Percentiles rank a stretch among this genome's conserved stretches.
phyloP scores from a whole-genome alignment of 129 eudicot genomes.

The Pittosporum tobira region DNA sequence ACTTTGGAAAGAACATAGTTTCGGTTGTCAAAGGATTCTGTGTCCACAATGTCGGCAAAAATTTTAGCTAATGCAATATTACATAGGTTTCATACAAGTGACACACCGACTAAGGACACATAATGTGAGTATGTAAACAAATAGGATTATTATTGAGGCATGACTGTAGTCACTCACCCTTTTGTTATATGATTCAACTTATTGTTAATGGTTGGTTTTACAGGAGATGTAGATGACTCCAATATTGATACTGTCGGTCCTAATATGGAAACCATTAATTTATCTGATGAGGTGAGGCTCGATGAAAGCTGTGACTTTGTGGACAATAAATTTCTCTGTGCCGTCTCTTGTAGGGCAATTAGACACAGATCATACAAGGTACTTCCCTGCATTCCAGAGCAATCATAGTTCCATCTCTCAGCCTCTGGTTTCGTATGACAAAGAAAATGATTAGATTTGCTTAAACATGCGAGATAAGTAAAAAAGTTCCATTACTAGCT shows the following conservation, averaged over 20 bases:
- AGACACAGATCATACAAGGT: constrained; percentile 66
- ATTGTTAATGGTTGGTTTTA: not conserved
- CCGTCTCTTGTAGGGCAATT: constrained; percentile 18
- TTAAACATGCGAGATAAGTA: no score
- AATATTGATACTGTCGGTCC: constrained; percentile 21
- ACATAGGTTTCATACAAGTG: no score
- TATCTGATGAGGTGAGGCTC: constrained; percentile 19
- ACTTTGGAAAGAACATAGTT: not conserved
- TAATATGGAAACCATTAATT: constrained; percentile 32
- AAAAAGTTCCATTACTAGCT: no score
- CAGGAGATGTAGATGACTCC: constrained; percentile 26
- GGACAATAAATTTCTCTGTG: constrained; percentile 8
- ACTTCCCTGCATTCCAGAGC: no score
- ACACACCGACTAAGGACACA: not conserved
- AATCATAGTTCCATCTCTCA: no score
- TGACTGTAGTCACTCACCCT: not conserved
- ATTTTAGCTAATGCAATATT: no score
- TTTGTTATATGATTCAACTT: not conserved
- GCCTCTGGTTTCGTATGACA: not conserved
- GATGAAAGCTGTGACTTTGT: constrained; percentile 28
- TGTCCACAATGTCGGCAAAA: no score
- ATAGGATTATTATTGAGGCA: not conserved
- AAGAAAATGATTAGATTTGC: no score
- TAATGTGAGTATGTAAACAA: not conserved
- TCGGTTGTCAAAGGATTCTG: constrained; percentile 1